Conservation (phyloP, 2,329 filamentous ascomycete species). For the Claviceps digitariae region DNA sequence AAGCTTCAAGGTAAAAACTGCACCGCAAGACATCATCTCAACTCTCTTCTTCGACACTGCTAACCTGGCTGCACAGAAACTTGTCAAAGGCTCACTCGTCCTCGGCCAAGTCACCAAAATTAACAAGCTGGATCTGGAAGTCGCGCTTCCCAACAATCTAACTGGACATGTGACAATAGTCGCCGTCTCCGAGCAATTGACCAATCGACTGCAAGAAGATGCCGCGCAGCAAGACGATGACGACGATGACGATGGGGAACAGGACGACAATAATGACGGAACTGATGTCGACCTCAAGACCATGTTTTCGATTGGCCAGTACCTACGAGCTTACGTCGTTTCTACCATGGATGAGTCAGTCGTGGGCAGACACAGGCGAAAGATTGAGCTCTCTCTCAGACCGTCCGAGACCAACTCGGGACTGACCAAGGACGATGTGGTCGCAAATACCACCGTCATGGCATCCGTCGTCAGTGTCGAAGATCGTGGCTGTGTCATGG, state of each 20-base stretch:
- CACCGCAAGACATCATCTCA: background rate
- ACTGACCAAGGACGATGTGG: conserved; percentile 57
- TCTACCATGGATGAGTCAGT: conserved; percentile 59
- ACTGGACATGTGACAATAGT: conserved; percentile 81
- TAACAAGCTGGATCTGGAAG: conserved; percentile 61
- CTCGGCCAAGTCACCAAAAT: conserved; percentile 78
- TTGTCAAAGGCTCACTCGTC: conserved; percentile 74
- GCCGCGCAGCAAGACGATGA: conserved; percentile 33
- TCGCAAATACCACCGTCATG: conserved; percentile 67
- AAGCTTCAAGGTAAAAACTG: conserved; percentile 59
- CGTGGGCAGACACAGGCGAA: conserved; percentile 54
- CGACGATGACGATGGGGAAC: conserved; percentile 35
- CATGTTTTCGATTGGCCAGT: conserved; percentile 75
- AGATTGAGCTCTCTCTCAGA: conserved; percentile 76
- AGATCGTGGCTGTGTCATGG: conserved; percentile 91
- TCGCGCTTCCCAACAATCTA: conserved; percentile 86
- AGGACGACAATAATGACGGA: conserved; percentile 28
- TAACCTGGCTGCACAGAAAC: conserved; percentile 40
- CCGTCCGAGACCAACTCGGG: conserved; percentile 68
- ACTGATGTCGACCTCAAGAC: conserved; percentile 57
- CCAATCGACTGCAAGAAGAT: conserved; percentile 58
- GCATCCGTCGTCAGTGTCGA: conserved; percentile 85
- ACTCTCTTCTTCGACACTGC: conserved; percentile 6
- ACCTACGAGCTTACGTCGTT: conserved; percentile 69
- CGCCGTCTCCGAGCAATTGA: conserved; percentile 74